A percentile compares a stretch with the other conserved stretches of the same genome.
phyloP scores from a whole-genome alignment of 768 basidiomycete genomes.

The Mycena venus region DNA sequence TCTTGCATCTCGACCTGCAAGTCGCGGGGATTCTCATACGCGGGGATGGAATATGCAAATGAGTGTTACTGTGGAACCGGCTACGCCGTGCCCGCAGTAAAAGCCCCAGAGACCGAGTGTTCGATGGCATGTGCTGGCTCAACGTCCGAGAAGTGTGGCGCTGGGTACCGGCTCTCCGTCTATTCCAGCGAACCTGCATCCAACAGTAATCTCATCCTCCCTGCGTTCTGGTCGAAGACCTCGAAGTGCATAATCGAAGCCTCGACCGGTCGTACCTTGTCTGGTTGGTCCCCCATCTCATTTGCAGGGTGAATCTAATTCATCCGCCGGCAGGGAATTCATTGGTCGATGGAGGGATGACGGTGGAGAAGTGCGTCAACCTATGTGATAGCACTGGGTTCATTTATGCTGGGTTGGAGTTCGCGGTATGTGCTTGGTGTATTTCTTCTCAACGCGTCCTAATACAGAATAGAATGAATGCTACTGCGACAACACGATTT shows the following conservation, averaged over 20 bases:
- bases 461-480: conserved; percentile 20
- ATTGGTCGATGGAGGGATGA: conserved; percentile 13
- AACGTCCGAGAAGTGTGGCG: conserved; percentile 8
- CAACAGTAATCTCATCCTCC: conserved; percentile 9
- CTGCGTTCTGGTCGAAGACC: conserved; percentile 16
- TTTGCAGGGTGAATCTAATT: neutral
- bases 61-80: conserved; percentile 27
- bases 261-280: conserved; percentile 8
- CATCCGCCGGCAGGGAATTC: neutral
- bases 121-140: conserved; percentile 28
- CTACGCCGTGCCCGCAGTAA: neutral
- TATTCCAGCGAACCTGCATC: conserved; percentile 18
- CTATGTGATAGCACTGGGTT: conserved; percentile 21
- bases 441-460: neutral
- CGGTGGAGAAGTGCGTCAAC: conserved; percentile 22
- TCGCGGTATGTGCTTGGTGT: neutral
- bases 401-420: conserved; percentile 19
- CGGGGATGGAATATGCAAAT: conserved; percentile 8
- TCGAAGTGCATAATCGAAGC: conserved; percentile 18
- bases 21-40: conserved; percentile 14
- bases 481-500: conserved; percentile 21
- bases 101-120: conserved; percentile 14
- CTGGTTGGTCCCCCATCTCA: neutral
- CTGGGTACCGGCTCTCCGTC: conserved; percentile 11
- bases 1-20: conserved; percentile 14